A percentile compares a stretch with the other conserved stretches of the same genome.
Conservation (phyloP, 768 basidiomycete genomes). For the Leccinum boreale region DNA sequence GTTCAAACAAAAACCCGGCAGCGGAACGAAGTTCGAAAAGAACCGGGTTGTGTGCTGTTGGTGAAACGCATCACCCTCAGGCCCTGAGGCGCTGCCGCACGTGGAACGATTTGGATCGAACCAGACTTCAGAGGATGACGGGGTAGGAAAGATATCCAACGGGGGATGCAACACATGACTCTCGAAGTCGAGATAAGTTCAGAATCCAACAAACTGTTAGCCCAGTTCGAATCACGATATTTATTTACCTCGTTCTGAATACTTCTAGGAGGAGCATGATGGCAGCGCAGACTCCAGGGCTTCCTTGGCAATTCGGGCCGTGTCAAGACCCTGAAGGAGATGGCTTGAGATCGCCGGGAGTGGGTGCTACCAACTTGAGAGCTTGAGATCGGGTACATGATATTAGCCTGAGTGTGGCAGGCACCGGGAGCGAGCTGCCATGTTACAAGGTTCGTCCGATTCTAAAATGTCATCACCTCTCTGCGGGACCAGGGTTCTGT, state of each 20-base stretch:
- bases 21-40: not conserved
- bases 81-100: not conserved
- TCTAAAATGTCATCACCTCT: not conserved
- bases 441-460: not conserved
- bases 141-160: not conserved
- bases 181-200: not conserved
- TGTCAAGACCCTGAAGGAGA: not conserved
- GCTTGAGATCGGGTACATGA: not conserved
- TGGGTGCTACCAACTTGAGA: not conserved
- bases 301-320: slow-evolving; percentile 4
- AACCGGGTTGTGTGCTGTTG: not conserved
- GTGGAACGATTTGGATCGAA: not conserved
- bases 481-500: not conserved
- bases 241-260: not conserved
- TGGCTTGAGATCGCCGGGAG: not conserved
- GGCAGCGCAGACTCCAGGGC: not conserved
- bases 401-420: not conserved
- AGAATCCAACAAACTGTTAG: not conserved
- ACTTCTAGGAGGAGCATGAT: not conserved
- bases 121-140: not conserved
- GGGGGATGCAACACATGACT: not conserved
- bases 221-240: not conserved
- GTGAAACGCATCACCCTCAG: not conserved
- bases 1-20: not conserved
- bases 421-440: not conserved